phyloP scores from a whole-genome alignment of 352 stramenopile species.

The Globisporangium okanoganense region DNA sequence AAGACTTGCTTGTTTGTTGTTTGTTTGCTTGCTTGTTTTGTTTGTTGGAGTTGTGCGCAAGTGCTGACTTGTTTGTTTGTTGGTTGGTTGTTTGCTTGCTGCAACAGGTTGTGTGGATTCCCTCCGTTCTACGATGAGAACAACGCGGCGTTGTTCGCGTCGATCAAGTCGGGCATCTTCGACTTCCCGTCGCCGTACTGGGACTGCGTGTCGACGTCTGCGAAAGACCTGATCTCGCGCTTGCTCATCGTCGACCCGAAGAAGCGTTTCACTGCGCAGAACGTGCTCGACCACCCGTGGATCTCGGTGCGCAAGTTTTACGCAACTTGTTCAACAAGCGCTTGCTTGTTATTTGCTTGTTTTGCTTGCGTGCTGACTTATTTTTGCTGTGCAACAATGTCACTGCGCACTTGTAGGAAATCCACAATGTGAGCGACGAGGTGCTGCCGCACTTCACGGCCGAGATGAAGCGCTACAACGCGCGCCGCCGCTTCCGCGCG shows the following conservation, averaged over 20 bases:
- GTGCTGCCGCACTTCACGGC: conserved; percentile 83
- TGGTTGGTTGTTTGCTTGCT: background rate
- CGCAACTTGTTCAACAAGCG: background rate
- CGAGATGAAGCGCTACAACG: conserved; percentile 89
- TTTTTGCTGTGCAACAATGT: background rate
- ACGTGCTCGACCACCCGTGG: conserved; percentile 84
- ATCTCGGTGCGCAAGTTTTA: conserved; percentile 43
- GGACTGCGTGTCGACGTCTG: conserved; percentile 86
- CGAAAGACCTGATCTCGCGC: conserved; percentile 91
- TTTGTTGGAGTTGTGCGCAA: background rate
- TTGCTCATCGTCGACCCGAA: conserved; percentile 90
- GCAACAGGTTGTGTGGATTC: conserved; percentile 75
- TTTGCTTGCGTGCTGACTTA: background rate
- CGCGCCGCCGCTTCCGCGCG: conserved; percentile 69
- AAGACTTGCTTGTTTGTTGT: too few species aligned
- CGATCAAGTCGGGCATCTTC: conserved; percentile 88
- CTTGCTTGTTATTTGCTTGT: background rate
- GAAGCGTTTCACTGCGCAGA: conserved; percentile 84
- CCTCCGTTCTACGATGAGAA: conserved; percentile 96
- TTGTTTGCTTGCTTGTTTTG: background rate
- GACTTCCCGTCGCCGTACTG: conserved; percentile 94
- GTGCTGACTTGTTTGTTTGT: background rate
- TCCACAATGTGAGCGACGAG: conserved; percentile 69
- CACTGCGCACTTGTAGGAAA: conserved; percentile 26
- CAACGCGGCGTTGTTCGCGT: conserved; percentile 85